Evolutionary conservation across 306 rosid genomes (phyloP).

Genomic region (barrel medic (Medicago truncatula)): DNA sequence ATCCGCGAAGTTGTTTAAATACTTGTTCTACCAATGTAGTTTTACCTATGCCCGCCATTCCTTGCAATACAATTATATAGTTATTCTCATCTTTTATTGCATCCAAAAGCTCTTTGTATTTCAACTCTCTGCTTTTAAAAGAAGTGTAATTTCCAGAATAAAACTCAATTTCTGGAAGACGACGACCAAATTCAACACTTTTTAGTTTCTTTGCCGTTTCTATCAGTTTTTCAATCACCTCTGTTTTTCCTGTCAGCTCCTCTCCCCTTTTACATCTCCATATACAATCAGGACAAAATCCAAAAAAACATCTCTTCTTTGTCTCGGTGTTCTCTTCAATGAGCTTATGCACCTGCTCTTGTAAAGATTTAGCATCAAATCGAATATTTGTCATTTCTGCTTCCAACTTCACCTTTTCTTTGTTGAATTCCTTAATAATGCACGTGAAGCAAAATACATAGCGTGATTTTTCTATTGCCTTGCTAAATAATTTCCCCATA

Average conservation of each 20-base stretch:
- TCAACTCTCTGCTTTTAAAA: neutral
- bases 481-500: neutral
- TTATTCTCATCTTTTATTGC: neutral
- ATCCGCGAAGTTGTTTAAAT: neutral
- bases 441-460: neutral
- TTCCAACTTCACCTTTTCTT: neutral
- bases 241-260: neutral
- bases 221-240: neutral
- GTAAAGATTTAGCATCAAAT: fast-evolving
- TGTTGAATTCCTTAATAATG: neutral
- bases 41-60: slow-evolving; percentile 34
- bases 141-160: neutral
- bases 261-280: slow-evolving; percentile 1
- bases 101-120: neutral
- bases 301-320: slow-evolving; percentile 2
- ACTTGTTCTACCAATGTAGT: slow-evolving; percentile 24
- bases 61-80: slow-evolving; percentile 20
- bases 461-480: neutral
- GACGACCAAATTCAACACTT: neutral
- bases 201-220: neutral
- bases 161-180: neutral
- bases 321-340: neutral
- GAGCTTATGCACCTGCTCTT: neutral
- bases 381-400: fast-evolving
- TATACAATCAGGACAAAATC: slow-evolving; percentile 11